Evolutionary conservation across 2,329 filamentous ascomycete genomes (phyloP).

Genomic region (Exophiala oligosperma): DNA sequence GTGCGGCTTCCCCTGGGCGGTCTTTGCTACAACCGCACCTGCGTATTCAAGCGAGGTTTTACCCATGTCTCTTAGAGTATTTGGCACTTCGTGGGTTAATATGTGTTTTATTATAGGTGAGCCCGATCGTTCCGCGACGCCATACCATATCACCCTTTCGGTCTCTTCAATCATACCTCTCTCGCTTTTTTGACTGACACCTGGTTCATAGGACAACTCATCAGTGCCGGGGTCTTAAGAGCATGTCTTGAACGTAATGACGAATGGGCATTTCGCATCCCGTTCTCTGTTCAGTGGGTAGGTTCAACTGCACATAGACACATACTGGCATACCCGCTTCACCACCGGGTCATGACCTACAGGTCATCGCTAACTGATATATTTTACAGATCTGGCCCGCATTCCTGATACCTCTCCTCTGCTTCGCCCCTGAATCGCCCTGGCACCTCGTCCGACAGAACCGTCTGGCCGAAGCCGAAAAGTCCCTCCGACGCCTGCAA

Average conservation of each 20-base stretch:
- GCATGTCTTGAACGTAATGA: constrained; percentile 16
- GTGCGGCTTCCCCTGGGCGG: constrained; percentile 27
- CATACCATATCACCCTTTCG: too few relatives aligned
- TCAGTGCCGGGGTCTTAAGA: constrained; percentile 33
- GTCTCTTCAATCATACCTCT: too few relatives aligned
- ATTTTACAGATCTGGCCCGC: constrained; percentile 24
- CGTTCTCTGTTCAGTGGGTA: constrained; percentile 23
- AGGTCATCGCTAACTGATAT: neutral
- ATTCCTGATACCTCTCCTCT: constrained; percentile 26
- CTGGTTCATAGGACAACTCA: constrained; percentile 26
- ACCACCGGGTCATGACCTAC: neutral
- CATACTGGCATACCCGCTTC: too few relatives aligned
- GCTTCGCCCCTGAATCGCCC: constrained; percentile 31
- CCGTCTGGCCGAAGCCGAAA: constrained; percentile 28
- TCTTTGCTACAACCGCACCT: constrained; percentile 21
- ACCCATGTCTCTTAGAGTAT: constrained; percentile 18
- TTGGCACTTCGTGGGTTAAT: constrained; percentile 13
- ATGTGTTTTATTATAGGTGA: constrained; percentile 21
- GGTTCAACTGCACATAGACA: neutral
- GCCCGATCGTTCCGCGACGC: too few relatives aligned
- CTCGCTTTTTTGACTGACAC: constrained; percentile 16
- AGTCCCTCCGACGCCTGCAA: constrained; percentile 26
- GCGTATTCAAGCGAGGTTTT: constrained; percentile 22
- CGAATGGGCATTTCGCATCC: constrained; percentile 32
- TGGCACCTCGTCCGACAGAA: constrained; percentile 32